Conservation (phyloP, 2,329 filamentous ascomycete genomes). For the Penicillium sp. region DNA sequence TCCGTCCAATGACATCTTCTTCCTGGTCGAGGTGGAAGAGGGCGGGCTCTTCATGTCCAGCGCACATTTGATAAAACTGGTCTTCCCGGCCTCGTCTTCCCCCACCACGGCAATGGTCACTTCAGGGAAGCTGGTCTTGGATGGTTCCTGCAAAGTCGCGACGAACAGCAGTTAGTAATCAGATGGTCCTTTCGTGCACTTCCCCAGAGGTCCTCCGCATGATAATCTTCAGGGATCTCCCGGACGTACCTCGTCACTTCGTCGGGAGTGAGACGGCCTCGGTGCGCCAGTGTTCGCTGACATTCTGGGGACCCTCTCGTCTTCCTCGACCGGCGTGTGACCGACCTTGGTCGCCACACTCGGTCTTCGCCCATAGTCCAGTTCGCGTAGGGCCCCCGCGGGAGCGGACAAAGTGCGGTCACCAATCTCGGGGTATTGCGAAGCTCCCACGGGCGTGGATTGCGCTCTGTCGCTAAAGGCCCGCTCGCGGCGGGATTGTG, state of each 20-base stretch:
- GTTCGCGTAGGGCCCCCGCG: constrained; percentile 28
- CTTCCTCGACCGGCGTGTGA: constrained; percentile 32
- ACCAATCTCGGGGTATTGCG: constrained; percentile 32
- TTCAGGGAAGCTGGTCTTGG: constrained; percentile 45
- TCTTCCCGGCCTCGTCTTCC: constrained; percentile 55
- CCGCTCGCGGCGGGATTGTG: constrained; percentile 29
- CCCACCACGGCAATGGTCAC: constrained; percentile 61
- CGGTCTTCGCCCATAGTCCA: constrained; percentile 24
- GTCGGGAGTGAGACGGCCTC: constrained; percentile 12
- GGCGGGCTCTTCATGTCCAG: constrained; percentile 52
- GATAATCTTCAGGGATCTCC: not conserved
- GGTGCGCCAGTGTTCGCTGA: constrained; percentile 11
- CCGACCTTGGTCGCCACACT: constrained; percentile 18
- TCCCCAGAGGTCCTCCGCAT: not conserved
- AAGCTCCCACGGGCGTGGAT: constrained; percentile 19
- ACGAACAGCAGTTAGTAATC: constrained; percentile 12
- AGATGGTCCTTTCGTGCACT: not conserved
- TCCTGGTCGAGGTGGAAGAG: constrained; percentile 42
- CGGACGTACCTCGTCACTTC: constrained; percentile 28
- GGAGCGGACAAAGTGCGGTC: constrained; percentile 38
- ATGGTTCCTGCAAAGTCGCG: constrained; percentile 16
- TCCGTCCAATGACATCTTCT: constrained; percentile 58
- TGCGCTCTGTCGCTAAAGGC: constrained; percentile 34
- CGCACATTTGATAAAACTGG: constrained; percentile 58
- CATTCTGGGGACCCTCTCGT: constrained; percentile 19